A percentile compares a stretch with the other conserved stretches of the same genome.
Evolutionary conservation across 2,329 filamentous ascomycete genomes (phyloP).

Genomic region (Trichothecium roseum): DNA sequence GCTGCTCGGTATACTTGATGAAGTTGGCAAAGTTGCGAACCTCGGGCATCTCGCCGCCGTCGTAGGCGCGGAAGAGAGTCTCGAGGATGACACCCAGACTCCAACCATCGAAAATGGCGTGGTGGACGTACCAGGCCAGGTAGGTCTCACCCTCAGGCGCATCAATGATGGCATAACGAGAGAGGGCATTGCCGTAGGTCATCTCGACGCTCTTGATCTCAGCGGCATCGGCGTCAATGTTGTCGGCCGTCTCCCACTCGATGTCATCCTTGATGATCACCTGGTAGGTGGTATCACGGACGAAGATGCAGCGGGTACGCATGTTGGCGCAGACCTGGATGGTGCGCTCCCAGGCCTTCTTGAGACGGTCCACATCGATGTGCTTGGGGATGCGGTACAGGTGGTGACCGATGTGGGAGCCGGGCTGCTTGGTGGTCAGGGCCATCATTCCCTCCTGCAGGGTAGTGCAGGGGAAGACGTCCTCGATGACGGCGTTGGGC

Average conservation of each 20-base stretch:
- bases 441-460: slow-evolving; percentile 39
- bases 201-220: background rate
- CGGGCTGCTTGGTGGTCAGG: slow-evolving; percentile 24
- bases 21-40: slow-evolving; percentile 1
- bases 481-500: slow-evolving; percentile 20
- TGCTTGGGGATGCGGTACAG: slow-evolving; percentile 5
- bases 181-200: background rate
- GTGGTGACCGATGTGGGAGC: slow-evolving; percentile 10
- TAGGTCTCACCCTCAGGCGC: background rate
- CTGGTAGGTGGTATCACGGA: slow-evolving; percentile 5
- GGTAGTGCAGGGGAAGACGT: slow-evolving; percentile 37
- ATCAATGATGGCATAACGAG: background rate
- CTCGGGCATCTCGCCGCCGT: background rate
- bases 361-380: slow-evolving; percentile 8
- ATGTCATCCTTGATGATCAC: slow-evolving; percentile 6
- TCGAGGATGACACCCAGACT: slow-evolving; percentile 3
- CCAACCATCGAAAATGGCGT: slow-evolving; percentile 12
- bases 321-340: slow-evolving; percentile 8
- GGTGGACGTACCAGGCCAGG: slow-evolving; percentile 9
- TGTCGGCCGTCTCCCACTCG: background rate
- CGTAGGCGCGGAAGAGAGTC: background rate
- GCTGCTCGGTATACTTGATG: slow-evolving; percentile 2
- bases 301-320: slow-evolving; percentile 9
- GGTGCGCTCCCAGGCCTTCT: slow-evolving; percentile 8
- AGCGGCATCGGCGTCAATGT: background rate